A percentile compares a stretch with the other conserved stretches of the same genome.
phyloP scores from a whole-genome alignment of 2,329 filamentous ascomycete genomes.

The Colletotrichum phormii region DNA sequence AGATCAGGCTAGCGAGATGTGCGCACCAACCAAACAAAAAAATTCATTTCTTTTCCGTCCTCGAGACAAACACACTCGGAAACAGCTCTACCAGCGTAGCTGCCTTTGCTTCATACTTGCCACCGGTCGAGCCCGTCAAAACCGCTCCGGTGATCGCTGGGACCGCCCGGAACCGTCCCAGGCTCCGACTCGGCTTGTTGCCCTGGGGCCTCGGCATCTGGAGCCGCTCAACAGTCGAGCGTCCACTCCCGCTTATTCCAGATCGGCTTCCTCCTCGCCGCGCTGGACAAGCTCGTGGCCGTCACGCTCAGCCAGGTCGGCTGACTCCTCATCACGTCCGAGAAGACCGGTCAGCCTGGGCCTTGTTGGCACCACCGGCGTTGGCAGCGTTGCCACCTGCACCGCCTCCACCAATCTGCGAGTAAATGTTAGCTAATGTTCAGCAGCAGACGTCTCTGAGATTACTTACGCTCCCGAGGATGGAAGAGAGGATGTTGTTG shows the following conservation, averaged over 20 bases:
- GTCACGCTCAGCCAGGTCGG: background rate
- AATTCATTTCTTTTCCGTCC: background rate
- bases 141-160: background rate
- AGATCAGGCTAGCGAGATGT: slow-evolving; percentile 12
- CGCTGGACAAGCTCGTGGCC: background rate
- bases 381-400: background rate
- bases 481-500: background rate
- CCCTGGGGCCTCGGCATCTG: background rate
- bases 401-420: slow-evolving; percentile 5
- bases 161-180: background rate
- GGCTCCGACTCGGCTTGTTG: background rate
- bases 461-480: slow-evolving; percentile 19
- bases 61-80: slow-evolving; percentile 1
- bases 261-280: background rate
- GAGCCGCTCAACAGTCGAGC: background rate
- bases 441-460: background rate
- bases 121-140: background rate
- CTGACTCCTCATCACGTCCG: slow-evolving; percentile 22
- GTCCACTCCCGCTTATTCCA: slow-evolving; percentile 8
- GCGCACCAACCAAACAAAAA: slow-evolving; percentile 1
- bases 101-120: slow-evolving; percentile 3
- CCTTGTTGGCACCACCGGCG: background rate
- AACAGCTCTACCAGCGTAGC: slow-evolving; percentile 31
- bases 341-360: slow-evolving; percentile 11
- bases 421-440: background rate